Evolutionary conservation across 345 rosid genomes (phyloP).

Genomic region (Rhizophora apiculata): DNA sequence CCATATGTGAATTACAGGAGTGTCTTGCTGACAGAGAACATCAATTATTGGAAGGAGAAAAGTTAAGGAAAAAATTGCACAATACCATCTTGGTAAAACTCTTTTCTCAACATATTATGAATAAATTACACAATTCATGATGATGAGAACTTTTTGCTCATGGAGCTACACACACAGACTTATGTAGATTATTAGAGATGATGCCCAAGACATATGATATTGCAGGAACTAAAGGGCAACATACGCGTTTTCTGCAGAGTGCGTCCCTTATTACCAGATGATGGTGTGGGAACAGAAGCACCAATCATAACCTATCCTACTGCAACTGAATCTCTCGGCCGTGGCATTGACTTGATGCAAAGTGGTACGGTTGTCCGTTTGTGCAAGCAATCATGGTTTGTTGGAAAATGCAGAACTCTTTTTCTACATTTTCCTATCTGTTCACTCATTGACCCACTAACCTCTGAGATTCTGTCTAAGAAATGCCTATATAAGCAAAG

Average conservation of each 20-base stretch:
- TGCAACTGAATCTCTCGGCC: slow-evolving; percentile 60
- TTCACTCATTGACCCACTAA: too few species aligned
- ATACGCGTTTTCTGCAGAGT: slow-evolving; percentile 95
- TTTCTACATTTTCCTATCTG: too few species aligned
- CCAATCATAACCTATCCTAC: slow-evolving; percentile 65
- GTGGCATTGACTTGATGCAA: slow-evolving; percentile 77
- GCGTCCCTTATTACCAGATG: slow-evolving; percentile 79
- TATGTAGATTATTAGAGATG: neutral
- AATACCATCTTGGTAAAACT: slow-evolving; percentile 74
- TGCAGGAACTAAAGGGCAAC: slow-evolving; percentile 93
- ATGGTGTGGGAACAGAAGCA: slow-evolving; percentile 52
- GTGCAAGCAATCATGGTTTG: neutral
- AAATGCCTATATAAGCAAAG: neutral
- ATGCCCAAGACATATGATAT: slow-evolving; percentile 4
- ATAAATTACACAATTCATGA: neutral
- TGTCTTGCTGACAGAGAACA: slow-evolving; percentile 59
- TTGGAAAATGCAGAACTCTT: neutral
- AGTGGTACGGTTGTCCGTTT: slow-evolving; percentile 44
- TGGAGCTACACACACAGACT: neutral
- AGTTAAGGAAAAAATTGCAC: slow-evolving; percentile 71
- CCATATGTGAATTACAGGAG: slow-evolving; percentile 41
- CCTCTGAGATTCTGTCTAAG: too few species aligned
- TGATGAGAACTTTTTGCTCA: too few species aligned
- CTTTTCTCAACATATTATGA: neutral
- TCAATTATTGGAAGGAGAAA: slow-evolving; percentile 71